phyloP scores from a whole-genome alignment of 768 basidiomycete species.

The Kwoniella heveanensis region DNA sequence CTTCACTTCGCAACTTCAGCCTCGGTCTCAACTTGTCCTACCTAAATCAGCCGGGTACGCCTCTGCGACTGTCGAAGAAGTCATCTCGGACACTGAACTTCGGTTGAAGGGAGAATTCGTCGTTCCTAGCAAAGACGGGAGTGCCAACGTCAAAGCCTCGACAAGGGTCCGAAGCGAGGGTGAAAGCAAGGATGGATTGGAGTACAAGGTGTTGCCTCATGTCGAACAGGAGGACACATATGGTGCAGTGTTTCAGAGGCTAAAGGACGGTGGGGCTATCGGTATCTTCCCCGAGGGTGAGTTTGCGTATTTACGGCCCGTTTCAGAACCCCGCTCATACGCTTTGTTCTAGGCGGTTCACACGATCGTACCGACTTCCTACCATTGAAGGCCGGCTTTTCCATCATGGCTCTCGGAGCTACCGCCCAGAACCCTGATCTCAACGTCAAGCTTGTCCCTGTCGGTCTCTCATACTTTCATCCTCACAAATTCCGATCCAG shows the following conservation, averaged over 20 bases:
- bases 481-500: constrained; percentile 85
- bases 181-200: constrained; percentile 62
- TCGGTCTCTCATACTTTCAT: constrained; percentile 71
- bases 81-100: constrained; percentile 84
- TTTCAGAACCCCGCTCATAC: not conserved
- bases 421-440: constrained; percentile 87
- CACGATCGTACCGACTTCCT: constrained; percentile 96
- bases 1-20: constrained; percentile 72
- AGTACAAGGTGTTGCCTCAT: constrained; percentile 80
- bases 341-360: constrained; percentile 73
- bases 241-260: constrained; percentile 80
- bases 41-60: constrained; percentile 75
- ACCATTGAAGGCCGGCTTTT: constrained; percentile 95
- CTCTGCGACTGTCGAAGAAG: constrained; percentile 79
- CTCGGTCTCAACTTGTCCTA: constrained; percentile 61
- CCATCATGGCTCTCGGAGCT: constrained; percentile 96
- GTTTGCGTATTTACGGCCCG: too few species aligned
- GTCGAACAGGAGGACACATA: constrained; percentile 97
- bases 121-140: constrained; percentile 51
- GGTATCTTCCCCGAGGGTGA: constrained; percentile 98
- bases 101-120: constrained; percentile 49
- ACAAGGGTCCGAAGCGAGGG: constrained; percentile 40
- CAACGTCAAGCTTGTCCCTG: constrained; percentile 82
- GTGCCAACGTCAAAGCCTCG: constrained; percentile 52
- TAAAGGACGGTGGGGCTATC: constrained; percentile 84